phyloP scores from a whole-genome alignment of 2,329 filamentous ascomycete species.

The Arthrinium phaeospermum region DNA sequence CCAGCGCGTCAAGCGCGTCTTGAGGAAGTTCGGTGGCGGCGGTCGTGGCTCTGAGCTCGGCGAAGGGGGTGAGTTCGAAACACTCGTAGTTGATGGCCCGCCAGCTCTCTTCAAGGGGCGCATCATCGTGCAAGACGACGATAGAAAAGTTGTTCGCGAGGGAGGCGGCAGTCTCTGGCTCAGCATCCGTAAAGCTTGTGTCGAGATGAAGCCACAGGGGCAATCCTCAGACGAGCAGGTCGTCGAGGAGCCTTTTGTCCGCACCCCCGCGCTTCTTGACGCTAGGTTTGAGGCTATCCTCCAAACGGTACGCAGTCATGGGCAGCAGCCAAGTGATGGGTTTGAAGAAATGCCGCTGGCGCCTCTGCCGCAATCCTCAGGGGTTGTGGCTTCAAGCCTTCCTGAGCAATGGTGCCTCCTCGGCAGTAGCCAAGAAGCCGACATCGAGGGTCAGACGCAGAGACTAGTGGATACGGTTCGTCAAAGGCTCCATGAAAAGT shows the following conservation, averaged over 20 bases:
- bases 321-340: background rate
- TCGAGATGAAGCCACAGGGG: constrained; percentile 49
- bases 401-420: constrained; percentile 47
- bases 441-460: constrained; percentile 54
- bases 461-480: constrained; percentile 54
- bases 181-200: constrained; percentile 62
- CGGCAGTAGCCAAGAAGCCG: constrained; percentile 31
- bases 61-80: constrained; percentile 97
- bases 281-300: constrained; percentile 56
- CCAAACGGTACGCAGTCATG: constrained; percentile 35
- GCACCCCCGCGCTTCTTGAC: constrained; percentile 72
- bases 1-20: constrained; percentile 54
- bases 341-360: background rate
- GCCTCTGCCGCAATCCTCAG: constrained; percentile 19
- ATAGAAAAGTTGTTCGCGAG: constrained; percentile 62
- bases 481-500: constrained; percentile 42
- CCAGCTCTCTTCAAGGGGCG: constrained; percentile 71
- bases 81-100: constrained; percentile 84
- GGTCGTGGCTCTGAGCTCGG: constrained; percentile 77
- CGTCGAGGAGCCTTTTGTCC: constrained; percentile 39
- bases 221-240: constrained; percentile 24
- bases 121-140: constrained; percentile 65
- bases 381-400: constrained; percentile 21
- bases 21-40: constrained; percentile 70
- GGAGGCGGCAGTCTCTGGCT: constrained; percentile 82